Conservation (phyloP, 768 basidiomycete species). For the Mycena epipterygia region DNA sequence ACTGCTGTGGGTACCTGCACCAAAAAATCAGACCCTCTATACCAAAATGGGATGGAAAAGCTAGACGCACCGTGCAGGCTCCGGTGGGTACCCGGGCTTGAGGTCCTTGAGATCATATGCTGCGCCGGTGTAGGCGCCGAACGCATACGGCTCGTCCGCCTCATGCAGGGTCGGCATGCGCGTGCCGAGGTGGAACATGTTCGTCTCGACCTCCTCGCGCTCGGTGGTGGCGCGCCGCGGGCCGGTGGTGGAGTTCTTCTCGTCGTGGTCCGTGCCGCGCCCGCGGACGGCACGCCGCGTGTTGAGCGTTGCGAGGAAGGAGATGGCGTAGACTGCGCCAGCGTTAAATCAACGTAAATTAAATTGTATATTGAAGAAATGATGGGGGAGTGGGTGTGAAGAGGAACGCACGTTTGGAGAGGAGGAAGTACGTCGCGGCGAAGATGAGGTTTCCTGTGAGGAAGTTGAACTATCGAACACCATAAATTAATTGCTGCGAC, state of each 20-base stretch:
- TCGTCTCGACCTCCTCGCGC: constrained; percentile 56
- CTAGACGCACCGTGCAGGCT: too few relatives aligned
- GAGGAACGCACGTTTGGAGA: constrained; percentile 70
- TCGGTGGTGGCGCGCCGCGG: constrained; percentile 38
- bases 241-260: constrained; percentile 42
- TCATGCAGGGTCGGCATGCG: constrained; percentile 49
- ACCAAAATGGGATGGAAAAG: too few relatives aligned
- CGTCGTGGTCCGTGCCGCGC: constrained; percentile 66
- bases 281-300: constrained; percentile 69
- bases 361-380: too few relatives aligned
- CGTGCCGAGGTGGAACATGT: constrained; percentile 65
- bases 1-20: too few relatives aligned
- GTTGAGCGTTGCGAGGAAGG: constrained; percentile 79
- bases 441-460: constrained; percentile 71
- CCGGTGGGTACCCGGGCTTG: not conserved
- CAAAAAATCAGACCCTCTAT: too few relatives aligned
- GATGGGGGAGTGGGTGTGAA: not conserved
- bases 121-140: too few relatives aligned
- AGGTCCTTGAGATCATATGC: not conserved
- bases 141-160: not conserved
- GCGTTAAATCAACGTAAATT: too few relatives aligned
- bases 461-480: constrained; percentile 64
- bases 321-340: constrained; percentile 62
- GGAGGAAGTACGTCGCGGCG: constrained; percentile 70
- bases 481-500: constrained; percentile 9